phyloP scores from a whole-genome alignment of 306 rosid genomes.

The Quercus suber region DNA sequence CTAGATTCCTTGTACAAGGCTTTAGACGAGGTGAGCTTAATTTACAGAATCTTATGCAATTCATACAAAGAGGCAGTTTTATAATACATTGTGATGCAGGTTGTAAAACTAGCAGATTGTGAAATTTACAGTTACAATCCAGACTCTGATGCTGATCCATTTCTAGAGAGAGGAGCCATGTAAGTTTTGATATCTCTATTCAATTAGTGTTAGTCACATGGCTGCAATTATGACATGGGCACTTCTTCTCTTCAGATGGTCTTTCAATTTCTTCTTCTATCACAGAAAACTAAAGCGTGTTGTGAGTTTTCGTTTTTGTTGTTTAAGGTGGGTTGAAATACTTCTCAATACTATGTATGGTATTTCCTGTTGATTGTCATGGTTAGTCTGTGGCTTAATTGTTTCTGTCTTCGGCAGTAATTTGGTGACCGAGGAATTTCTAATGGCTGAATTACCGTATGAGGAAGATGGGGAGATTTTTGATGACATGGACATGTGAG shows the following conservation, averaged over 20 bases:
- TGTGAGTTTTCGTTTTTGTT: constrained; percentile 72
- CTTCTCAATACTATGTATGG: not conserved
- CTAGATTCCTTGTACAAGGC: constrained; percentile 74
- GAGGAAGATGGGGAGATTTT: constrained; percentile 83
- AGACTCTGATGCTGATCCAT: constrained; percentile 78
- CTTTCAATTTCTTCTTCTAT: constrained; percentile 90
- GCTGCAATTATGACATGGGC: constrained; percentile 5
- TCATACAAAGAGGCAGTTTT: constrained; percentile 24
- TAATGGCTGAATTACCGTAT: constrained; percentile 33
- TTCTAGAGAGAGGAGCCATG: constrained; percentile 80
- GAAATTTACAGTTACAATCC: constrained; percentile 85
- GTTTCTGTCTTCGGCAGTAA: constrained; percentile 51
- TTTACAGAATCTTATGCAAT: constrained; percentile 17
- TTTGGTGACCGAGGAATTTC: constrained; percentile 66
- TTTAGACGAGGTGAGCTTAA: constrained; percentile 72
- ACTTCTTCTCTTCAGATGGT: constrained; percentile 62
- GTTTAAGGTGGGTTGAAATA: constrained; percentile 69
- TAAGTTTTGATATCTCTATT: constrained; percentile 26
- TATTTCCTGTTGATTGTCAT: constrained; percentile 2
- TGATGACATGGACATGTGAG: constrained; percentile 84
- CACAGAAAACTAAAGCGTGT: constrained; percentile 84
- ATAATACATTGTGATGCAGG: constrained; percentile 55
- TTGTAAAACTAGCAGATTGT: constrained; percentile 66
- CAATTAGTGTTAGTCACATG: not conserved
- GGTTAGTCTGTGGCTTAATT: constrained; percentile 3